Percentiles rank a stretch among this genome's conserved stretches.
phyloP scores from a whole-genome alignment of 2,329 filamentous ascomycete genomes.

The Colletotrichum tropicicola region DNA sequence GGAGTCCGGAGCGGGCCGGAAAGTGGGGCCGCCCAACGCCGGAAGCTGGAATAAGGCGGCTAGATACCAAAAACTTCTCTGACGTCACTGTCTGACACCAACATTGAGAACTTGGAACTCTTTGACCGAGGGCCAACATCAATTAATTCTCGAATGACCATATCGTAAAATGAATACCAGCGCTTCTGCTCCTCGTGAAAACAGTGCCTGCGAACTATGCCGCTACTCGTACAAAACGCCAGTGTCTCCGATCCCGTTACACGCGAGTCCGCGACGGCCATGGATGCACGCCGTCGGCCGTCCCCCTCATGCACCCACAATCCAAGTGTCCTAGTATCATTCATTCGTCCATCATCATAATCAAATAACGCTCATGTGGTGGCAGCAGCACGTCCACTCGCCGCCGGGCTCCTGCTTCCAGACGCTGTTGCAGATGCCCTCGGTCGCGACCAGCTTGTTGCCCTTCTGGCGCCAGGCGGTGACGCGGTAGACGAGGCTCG shows the following conservation, averaged over 20 bases:
- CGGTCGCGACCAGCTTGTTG: slow-evolving; percentile 41
- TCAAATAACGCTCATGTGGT: slow-evolving; percentile 39
- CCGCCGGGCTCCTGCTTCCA: slow-evolving; percentile 44
- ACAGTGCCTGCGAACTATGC: slow-evolving; percentile 6
- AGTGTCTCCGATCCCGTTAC: background rate
- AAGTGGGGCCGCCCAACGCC: background rate
- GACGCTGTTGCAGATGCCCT: slow-evolving; percentile 44
- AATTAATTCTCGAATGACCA: too few relatives aligned
- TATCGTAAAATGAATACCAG: background rate
- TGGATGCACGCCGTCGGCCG: background rate
- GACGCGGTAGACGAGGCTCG: slow-evolving; percentile 41
- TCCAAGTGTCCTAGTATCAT: fast-evolving
- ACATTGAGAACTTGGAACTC: too few relatives aligned
- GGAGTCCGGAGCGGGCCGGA: background rate
- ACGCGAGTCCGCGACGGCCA: background rate
- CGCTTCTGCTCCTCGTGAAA: background rate
- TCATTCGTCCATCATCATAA: background rate
- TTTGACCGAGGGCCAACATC: too few relatives aligned
- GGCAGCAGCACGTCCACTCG: slow-evolving; percentile 44
- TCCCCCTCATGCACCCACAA: background rate
- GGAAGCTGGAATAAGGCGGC: too few relatives aligned
- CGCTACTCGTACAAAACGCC: slow-evolving; percentile 27
- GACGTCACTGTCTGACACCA: background rate
- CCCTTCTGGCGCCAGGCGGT: slow-evolving; percentile 41
- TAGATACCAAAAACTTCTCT: background rate